Conservation (phyloP, 139 green algal genomes). For the Micractinium conductrix region DNA sequence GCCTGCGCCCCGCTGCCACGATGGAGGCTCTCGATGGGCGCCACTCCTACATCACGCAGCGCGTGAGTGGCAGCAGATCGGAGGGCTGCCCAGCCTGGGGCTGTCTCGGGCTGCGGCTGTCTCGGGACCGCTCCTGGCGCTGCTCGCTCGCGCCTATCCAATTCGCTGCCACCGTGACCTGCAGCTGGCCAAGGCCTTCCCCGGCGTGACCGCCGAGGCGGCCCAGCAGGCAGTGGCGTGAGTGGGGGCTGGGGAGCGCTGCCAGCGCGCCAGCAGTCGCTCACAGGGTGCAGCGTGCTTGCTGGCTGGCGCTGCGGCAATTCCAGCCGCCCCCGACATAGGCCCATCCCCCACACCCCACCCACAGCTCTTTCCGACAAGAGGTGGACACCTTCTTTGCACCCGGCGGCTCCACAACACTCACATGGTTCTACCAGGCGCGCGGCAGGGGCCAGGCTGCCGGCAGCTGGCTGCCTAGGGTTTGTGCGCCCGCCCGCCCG, state of each 20-base stretch:
- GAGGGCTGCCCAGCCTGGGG: not conserved
- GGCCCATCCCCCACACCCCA: not conserved
- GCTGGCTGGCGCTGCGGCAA: not conserved
- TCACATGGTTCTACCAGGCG: conserved; percentile 74
- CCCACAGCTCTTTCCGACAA: conserved; percentile 58
- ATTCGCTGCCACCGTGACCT: not conserved
- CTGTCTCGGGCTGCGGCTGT: no score
- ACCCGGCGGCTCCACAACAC: conserved; percentile 47
- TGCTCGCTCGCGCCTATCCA: not conserved
- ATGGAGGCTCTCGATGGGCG: not conserved
- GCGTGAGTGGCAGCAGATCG: not conserved
- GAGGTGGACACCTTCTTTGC: conserved; percentile 72
- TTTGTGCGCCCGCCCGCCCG: no score
- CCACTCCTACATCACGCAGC: conserved; percentile 16
- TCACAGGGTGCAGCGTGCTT: not conserved
- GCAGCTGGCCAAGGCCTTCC: conserved; percentile 10
- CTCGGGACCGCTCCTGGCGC: not conserved
- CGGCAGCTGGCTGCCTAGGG: no score
- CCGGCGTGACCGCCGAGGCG: not conserved
- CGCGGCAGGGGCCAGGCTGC: conserved; percentile 36
- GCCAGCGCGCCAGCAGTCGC: not conserved
- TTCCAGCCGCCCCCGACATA: not conserved
- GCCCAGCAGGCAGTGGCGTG: conserved; percentile 6
- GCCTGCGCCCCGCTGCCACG: not conserved
- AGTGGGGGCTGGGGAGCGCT: not conserved